Evolutionary conservation across 73 alveolate species (phyloP).

Genomic region (Symbiodinium pilosum): DNA sequence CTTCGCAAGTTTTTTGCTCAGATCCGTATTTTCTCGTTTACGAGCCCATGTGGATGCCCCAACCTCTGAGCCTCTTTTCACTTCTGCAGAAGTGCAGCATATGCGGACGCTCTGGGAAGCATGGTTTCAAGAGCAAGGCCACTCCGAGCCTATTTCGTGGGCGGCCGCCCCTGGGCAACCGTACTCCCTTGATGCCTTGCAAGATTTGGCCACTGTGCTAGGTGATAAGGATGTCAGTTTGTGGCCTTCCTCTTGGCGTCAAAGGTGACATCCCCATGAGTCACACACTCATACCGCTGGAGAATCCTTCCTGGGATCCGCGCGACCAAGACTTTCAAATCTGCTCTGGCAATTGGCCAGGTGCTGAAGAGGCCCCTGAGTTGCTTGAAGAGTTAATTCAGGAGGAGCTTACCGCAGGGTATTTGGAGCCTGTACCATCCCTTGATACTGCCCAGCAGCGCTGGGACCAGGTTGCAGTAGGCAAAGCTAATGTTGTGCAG

Average conservation of each 20-base stretch:
- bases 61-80: no score
- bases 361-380: background rate
- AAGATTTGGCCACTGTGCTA: no score
- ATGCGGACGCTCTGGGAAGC: no score
- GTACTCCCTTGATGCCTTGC: no score
- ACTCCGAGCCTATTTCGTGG: no score
- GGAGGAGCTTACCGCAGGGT: background rate
- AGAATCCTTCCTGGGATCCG: background rate
- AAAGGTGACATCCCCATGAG: background rate
- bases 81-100: no score
- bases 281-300: background rate
- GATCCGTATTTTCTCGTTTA: no score
- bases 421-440: background rate
- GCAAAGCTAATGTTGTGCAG: background rate
- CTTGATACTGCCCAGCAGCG: background rate
- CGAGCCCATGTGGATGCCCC: no score
- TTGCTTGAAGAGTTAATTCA: background rate
- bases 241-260: background rate
- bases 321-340: background rate
- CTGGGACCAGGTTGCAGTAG: background rate
- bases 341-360: background rate
- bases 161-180: no score
- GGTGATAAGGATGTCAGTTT: no score
- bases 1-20: no score
- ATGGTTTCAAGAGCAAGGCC: no score